Evolutionary conservation across 768 basidiomycete species (phyloP), one percentile per base, ranked within the genome.

Genomic region (Candolleomyces aberdarensis): DNA sequence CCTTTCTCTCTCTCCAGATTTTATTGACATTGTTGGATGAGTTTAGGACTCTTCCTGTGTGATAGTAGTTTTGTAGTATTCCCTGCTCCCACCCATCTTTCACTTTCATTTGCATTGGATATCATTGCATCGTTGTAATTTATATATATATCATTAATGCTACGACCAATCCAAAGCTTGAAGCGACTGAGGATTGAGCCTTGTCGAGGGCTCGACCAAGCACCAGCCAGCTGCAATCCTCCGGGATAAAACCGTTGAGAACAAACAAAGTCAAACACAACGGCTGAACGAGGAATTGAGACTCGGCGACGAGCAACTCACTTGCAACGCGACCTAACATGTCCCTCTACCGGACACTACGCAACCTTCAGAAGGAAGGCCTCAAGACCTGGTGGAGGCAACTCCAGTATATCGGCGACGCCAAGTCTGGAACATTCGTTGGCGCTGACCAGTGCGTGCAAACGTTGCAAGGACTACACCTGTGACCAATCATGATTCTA

Each of bases 381-480:
- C 70, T 93, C 50, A 82, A 83, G 65, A 89, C 94, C 76, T 97
- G 92, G 92, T 94, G 89, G 87, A 85, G 86, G 65, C 89, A 94
- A 70, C 77, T 94, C 84, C 89, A 94, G 69, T 94, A 96, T 71
- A 96, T 97, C 62, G 91, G 94, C 44, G 96, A 98, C 67, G 93
- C 92, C 59, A 98, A 98, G 75, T 86, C 83, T 11, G 96, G 96
- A 11, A 79, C 79, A 65, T 80, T 83, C 56, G 76, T 91, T 43
- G 94, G 94, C 53, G 79, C 77, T 51, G 94, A 96, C 80, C 88
- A 89, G 94, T 97, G 68, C 65, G 92, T 87, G 36, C 36, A 31
- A 56, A 44, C 57, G 32, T 40, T 14, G 51, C 51, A 44, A 43
- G 31, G 44, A 31, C 44, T 64, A 55, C 61, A 63, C 60, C 58